Evolutionary conservation across 768 basidiomycete genomes (phyloP), one percentile per base, ranked within the genome.

Genomic region (Dioszegia aurantiaca): DNA sequence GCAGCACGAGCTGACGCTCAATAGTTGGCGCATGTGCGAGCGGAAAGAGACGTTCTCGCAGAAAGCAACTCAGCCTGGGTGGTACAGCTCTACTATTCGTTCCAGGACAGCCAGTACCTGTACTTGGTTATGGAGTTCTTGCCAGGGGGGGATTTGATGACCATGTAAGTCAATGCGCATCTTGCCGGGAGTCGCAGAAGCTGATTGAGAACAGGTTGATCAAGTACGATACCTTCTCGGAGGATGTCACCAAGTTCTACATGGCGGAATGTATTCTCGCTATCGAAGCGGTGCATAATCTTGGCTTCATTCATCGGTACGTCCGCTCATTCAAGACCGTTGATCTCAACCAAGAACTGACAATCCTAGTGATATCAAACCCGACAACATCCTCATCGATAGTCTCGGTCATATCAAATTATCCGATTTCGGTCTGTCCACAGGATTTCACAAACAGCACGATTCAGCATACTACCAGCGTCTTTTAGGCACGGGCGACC

Each of bases 51-150:
- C 71, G 90, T 97, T 37, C 83, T 97, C 12, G 93, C 94, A 23
- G 92, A 95, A 79, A 90, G 90, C 43, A 88, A 94, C 75, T 93
- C 91, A 45, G 83, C 84, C 40, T 97, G 93, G 94, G 93, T 97
- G 40, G 94, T 98, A 5, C 90, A 95, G 72, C 83, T 98, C 21
- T 97, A 83, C 78, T 97, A 94, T 78, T 95, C 92, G n/a, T 98
- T 98, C 81, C 95, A 98, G 75, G 95, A 98, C 75, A 80, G 88
- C 1, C 80, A 86, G 52, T 90, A 88, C 67, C 83, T 99, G 24
- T 99, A 98, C 79, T 82, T 99, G 55, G 88, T 98, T 80, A 98
- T 98, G 95, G 95, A 98, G 79, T 99, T 94, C 78, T 81, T 99
- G 44, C 93, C 94, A 55, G 95, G 95, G 44, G 95, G 95, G 30